These are phyloP conservation scores for Xylaria hypoxylon DNA, from an alignment of 2,329 filamentous ascomycete genomes.

Conservation along the genomic window DNA sequence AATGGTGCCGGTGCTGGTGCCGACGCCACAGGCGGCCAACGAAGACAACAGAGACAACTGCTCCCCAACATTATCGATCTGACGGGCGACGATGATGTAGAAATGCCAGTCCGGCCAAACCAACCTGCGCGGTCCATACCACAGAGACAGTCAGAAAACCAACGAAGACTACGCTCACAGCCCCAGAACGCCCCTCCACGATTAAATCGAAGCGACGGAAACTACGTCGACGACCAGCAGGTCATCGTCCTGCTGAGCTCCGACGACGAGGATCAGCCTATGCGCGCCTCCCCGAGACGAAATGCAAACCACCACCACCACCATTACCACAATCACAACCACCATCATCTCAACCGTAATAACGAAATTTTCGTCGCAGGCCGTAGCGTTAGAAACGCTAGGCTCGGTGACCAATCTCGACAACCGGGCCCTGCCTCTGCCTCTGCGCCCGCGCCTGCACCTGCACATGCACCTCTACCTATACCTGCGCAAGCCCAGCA, in stretches of 20 bases:
- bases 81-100: constrained; percentile 45
- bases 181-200: constrained; percentile 44
- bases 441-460: neutral
- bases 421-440: constrained; percentile 13
- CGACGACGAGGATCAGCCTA: constrained; percentile 47
- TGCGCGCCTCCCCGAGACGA: constrained; percentile 27
- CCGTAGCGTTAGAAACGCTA: constrained; percentile 29
- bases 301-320: constrained; percentile 21
- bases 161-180: constrained; percentile 42
- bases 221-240: constrained; percentile 43
- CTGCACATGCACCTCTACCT: constrained; percentile 16
- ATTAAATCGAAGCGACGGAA: constrained; percentile 48
- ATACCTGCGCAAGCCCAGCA: constrained; percentile 11
- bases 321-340: constrained; percentile 7
- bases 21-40: constrained; percentile 1
- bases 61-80: constrained; percentile 46
- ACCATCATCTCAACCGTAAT: constrained; percentile 18
- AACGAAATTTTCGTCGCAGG: constrained; percentile 15
- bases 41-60: constrained; percentile 26
- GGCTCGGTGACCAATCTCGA: constrained; percentile 23
- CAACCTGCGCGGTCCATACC: constrained; percentile 26
- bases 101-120: constrained; percentile 7
- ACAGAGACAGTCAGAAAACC: constrained; percentile 37
- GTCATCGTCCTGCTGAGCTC: constrained; percentile 49
- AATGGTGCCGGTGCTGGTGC: constrained; percentile 12